These are phyloP conservation scores for Shiraia bambusicola DNA, from an alignment of 2,329 filamentous ascomycete genomes.

Conservation along the genomic window DNA sequence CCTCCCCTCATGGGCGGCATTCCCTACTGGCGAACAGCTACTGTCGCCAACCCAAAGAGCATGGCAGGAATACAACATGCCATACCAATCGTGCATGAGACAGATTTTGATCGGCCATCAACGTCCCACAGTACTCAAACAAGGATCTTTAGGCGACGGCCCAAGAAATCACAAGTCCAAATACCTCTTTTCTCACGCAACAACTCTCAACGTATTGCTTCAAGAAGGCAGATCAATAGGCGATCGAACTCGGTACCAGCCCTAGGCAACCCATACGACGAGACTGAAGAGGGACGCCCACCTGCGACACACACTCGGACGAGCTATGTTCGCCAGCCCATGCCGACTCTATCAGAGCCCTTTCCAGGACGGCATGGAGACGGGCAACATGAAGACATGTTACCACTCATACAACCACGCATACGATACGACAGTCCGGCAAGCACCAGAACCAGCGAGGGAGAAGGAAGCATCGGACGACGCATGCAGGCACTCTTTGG, in stretches of 20 bases:
- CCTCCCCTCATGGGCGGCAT: constrained; percentile 38
- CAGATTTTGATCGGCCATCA: constrained; percentile 9
- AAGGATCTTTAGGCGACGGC: constrained; percentile 29
- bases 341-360: constrained; percentile 1
- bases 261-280: constrained; percentile 19
- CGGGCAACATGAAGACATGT: constrained; percentile 3
- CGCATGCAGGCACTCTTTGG: constrained; percentile 17
- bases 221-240: constrained; percentile 19
- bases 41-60: constrained; percentile 6
- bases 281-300: constrained; percentile 6
- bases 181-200: constrained; percentile 31
- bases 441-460: constrained; percentile 13
- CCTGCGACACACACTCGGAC: constrained; percentile 12
- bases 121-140: constrained; percentile 23
- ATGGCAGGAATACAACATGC: constrained; percentile 28
- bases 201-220: constrained; percentile 13
- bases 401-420: constrained; percentile 3
- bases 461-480: constrained; percentile 19
- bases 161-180: constrained; percentile 32
- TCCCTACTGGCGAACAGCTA: constrained; percentile 34
- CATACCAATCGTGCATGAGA: constrained; percentile 23
- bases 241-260: constrained; percentile 31
- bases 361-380: constrained; percentile 3
- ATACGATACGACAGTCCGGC: constrained; percentile 11
- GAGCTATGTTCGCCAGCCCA: constrained; percentile 8